Base-by-base conservation (phyloP, 306 rosid genomes). In the Datisca glomerata region DNA sequence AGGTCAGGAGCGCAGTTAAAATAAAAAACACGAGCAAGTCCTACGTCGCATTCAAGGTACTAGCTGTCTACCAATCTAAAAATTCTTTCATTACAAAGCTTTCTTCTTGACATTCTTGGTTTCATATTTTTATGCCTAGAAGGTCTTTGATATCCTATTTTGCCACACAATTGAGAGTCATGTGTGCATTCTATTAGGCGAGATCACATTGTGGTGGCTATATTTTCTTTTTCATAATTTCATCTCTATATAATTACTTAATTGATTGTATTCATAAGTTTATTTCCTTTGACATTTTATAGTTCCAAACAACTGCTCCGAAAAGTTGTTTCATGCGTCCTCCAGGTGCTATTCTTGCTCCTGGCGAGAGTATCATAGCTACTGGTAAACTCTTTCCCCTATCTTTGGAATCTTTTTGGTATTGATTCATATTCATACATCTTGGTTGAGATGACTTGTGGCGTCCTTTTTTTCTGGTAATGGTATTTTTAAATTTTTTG, bases 301-400 rank as follows among this genome's bases (percentile, higher is more conserved):
- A 91, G 98, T 91, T 91, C 59, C 98, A 91, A 85, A 91, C 98
- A 20, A 91, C 98, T 59, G 85, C 96, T 18, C 98, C 98, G 7
- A 91, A 91, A 65, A 91, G 98, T 58, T 91, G 98, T 68, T 91
- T 91, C 71, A 91, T 91, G 98, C 98, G 96, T 45, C 98, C 98
- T 49, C 98, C 98, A 2, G 98, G 98, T 33, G 96, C 96, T 31
- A 65, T 91, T 57, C 98, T 91, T 40, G 72, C 78, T 43, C 98
- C 96, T 29, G 98, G 98, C 7, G 92, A 91, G 73, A 85, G 92
- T 68, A 61, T 91, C 59, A 75, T 91, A 50, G 98, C 98, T 41
- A 91, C 98, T 4, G 98, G 98, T 91, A 80, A 16, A 28, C 18
- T 40, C 8, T 21, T 17, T 41, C 19, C 43, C 37, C 15, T 44